Evolutionary conservation across 768 basidiomycete species (phyloP).

Genomic region (Trametes maxima): DNA sequence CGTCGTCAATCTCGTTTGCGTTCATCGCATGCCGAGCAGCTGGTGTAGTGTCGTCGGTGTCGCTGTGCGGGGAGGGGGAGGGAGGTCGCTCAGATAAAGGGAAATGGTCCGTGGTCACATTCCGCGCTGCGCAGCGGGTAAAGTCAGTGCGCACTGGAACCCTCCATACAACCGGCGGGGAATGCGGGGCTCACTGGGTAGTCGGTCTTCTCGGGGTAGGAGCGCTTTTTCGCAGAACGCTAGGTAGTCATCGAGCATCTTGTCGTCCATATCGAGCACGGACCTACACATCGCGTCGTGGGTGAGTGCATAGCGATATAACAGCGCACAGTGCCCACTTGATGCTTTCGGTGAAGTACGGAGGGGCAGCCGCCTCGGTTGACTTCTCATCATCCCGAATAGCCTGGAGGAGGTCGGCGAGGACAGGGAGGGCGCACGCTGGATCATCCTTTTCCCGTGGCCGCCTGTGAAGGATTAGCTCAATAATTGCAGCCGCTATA

Average conservation of each 20-base stretch:
- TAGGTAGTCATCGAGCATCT: slow-evolving; percentile 64
- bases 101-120: slow-evolving; percentile 25
- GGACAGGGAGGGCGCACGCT: slow-evolving; percentile 57
- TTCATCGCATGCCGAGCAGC: background rate
- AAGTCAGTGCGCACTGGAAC: no score
- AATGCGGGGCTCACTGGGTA: slow-evolving; percentile 11
- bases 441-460: slow-evolving; percentile 55
- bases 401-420: slow-evolving; percentile 49
- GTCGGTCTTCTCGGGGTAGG: slow-evolving; percentile 24
- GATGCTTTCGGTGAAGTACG: slow-evolving; percentile 46
- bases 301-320: background rate
- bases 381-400: slow-evolving; percentile 43
- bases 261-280: slow-evolving; percentile 52
- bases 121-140: slow-evolving; percentile 13
- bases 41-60: background rate
- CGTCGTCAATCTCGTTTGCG: slow-evolving; percentile 3
- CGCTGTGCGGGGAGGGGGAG: background rate
- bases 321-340: slow-evolving; percentile 44
- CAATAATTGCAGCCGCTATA: background rate
- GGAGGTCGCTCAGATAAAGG: slow-evolving; percentile 5
- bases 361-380: slow-evolving; percentile 35
- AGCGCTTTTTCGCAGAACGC: slow-evolving; percentile 63
- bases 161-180: background rate
- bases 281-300: slow-evolving; percentile 41
- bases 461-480: slow-evolving; percentile 35